Conservation (phyloP, 352 stramenopile genomes). For the Phytopythium cucurbitacearum region DNA sequence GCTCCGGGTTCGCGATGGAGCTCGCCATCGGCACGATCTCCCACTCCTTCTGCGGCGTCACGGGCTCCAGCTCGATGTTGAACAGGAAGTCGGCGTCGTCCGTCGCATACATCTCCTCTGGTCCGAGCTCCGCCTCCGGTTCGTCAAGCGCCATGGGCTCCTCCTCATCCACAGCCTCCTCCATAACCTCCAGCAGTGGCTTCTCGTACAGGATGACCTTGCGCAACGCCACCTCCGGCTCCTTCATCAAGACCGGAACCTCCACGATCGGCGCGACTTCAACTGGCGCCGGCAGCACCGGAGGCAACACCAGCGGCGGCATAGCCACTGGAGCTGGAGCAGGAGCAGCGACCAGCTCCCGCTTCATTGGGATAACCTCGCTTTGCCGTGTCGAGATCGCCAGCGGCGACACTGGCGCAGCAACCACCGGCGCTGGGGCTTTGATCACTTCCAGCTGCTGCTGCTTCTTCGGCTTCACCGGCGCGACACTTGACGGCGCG, state of each 20-base stretch:
- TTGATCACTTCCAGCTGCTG: constrained; percentile 11
- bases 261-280: constrained; percentile 4
- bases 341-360: too few species aligned
- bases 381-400: too few species aligned
- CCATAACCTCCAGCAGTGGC: not conserved
- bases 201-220: constrained; percentile 30
- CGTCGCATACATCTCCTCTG: constrained; percentile 6
- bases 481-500: constrained; percentile 8
- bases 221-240: constrained; percentile 17
- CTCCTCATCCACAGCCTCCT: not conserved
- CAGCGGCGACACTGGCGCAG: too few species aligned
- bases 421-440: constrained; percentile 9
- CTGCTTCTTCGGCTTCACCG: constrained; percentile 1
- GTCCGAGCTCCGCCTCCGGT: constrained; percentile 3
- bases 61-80: constrained; percentile 29
- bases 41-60: constrained; percentile 17
- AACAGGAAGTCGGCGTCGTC: constrained; percentile 26
- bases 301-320: constrained; percentile 10
- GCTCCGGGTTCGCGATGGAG: constrained; percentile 21
- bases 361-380: too few species aligned
- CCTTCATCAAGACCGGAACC: constrained; percentile 1
- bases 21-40: constrained; percentile 16
- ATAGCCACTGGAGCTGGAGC: not conserved
- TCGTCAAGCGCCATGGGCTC: not conserved
- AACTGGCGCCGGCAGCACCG: not conserved